phyloP scores from a whole-genome alignment of 768 basidiomycete genomes.

The Collybiopsis confluens region DNA sequence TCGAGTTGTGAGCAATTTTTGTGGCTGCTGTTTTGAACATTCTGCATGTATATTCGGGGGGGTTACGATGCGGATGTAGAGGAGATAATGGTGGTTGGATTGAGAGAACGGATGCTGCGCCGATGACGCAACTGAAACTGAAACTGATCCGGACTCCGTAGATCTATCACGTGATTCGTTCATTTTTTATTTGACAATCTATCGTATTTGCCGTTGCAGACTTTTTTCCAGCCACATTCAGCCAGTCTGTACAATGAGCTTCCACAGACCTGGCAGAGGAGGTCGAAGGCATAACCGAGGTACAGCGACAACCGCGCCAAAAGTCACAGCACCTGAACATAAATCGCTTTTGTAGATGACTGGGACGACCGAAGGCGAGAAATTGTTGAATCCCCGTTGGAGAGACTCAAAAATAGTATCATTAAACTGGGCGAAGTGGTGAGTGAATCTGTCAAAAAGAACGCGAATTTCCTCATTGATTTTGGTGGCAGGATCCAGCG shows the following conservation, averaged over 20 bases:
- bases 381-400: conserved; percentile 63
- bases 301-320: conserved; percentile 26
- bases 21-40: conserved; percentile 81
- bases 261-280: conserved; percentile 48
- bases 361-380: conserved; percentile 66
- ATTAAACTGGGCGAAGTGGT: conserved; percentile 82
- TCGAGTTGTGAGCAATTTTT: conserved; percentile 87
- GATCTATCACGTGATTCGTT: too few relatives aligned
- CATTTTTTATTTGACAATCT: too few relatives aligned
- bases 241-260: conserved; percentile 45
- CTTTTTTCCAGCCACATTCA: background rate
- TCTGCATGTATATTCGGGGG: background rate
- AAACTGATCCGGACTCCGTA: too few relatives aligned
- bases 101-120: too few relatives aligned
- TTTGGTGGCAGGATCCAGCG: conserved; percentile 48
- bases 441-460: conserved; percentile 26
- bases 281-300: conserved; percentile 50
- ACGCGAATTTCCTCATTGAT: background rate
- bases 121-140: too few relatives aligned
- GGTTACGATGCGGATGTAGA: background rate
- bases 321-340: conserved; percentile 16
- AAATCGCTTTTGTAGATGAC: conserved; percentile 48
- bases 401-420: conserved; percentile 63
- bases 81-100: too few relatives aligned
- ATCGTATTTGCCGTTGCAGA: too few relatives aligned